Evolutionary conservation across 2,329 filamentous ascomycete genomes (phyloP).

Genomic region (Trichoderma sp.): DNA sequence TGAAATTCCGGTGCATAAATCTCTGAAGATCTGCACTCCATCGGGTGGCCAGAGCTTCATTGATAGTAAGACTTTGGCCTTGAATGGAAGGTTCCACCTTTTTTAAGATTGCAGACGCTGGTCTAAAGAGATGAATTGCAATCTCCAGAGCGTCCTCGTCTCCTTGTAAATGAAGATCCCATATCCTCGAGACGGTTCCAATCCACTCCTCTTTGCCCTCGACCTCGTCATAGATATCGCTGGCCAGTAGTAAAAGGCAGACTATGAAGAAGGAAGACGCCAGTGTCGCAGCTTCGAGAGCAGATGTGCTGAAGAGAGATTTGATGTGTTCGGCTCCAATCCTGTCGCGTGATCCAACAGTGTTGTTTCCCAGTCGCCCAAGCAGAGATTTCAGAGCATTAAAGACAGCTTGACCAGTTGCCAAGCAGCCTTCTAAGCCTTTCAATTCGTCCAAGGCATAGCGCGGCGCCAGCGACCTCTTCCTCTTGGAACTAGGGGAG

Average conservation of each 20-base stretch:
- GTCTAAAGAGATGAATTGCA: constrained; percentile 48
- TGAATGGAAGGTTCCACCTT: constrained; percentile 41
- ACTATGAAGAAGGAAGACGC: constrained; percentile 49
- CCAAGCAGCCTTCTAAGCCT: constrained; percentile 45
- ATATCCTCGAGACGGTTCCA: constrained; percentile 48
- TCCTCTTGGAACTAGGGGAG: constrained; percentile 44
- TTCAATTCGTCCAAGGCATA: constrained; percentile 47
- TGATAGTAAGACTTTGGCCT: constrained; percentile 24
- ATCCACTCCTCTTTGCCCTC: constrained; percentile 52
- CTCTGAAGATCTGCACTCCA: constrained; percentile 52
- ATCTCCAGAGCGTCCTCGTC: constrained; percentile 51
- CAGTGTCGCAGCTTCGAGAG: constrained; percentile 49
- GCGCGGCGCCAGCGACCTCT: constrained; percentile 42
- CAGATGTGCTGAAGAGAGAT: constrained; percentile 56
- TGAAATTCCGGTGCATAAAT: constrained; percentile 54
- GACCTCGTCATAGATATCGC: constrained; percentile 36
- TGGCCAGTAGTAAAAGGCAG: constrained; percentile 45
- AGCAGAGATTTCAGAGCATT: constrained; percentile 49
- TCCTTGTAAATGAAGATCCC: constrained; percentile 57
- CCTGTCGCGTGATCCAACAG: constrained; percentile 44
- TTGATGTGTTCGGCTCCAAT: constrained; percentile 62
- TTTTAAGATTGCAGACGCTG: constrained; percentile 42
- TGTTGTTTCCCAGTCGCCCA: constrained; percentile 44
- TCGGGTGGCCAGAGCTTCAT: constrained; percentile 30
- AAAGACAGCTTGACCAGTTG: constrained; percentile 52